Percentiles rank a stretch among this genome's conserved stretches.
Evolutionary conservation across 1,139 yeast species (phyloP).

Genomic region (Sugiyamaella grinbergsii): DNA sequence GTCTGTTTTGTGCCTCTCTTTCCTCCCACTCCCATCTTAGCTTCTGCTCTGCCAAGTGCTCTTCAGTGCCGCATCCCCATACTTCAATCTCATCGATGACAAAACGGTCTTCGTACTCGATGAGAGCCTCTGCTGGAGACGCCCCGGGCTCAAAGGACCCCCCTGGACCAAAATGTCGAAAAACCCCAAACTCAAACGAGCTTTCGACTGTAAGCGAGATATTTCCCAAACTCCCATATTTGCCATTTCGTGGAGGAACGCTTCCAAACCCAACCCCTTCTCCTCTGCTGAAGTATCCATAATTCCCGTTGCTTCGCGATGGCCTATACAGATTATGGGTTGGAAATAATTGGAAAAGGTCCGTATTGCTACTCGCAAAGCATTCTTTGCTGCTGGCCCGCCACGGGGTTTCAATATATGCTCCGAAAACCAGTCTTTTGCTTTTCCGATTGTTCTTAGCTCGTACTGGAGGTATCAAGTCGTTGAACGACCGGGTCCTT

Average conservation of each 20-base stretch:
- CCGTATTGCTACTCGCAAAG: constrained; percentile 58
- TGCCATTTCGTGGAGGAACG: constrained; percentile 44
- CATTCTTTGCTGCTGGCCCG: constrained; percentile 65
- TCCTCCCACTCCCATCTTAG: constrained; percentile 92
- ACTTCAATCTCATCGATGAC: constrained; percentile 77
- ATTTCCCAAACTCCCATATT: constrained; percentile 40
- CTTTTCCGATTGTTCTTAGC: constrained; percentile 26
- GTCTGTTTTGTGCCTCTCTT: constrained; percentile 77
- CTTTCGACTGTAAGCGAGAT: constrained; percentile 79
- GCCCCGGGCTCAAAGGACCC: constrained; percentile 47
- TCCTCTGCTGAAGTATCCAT: constrained; percentile 40
- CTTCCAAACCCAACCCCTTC: constrained; percentile 33
- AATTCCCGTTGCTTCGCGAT: constrained; percentile 33
- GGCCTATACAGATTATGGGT: constrained; percentile 58
- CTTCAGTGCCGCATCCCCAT: constrained; percentile 85
- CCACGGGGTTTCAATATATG: constrained; percentile 74
- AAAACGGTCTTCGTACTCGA: constrained; percentile 70
- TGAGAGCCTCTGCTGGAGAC: constrained; percentile 29
- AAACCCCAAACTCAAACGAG: constrained; percentile 76
- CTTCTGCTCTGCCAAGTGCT: constrained; percentile 73
- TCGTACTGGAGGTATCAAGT: constrained; percentile 33
- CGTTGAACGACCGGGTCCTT: constrained; percentile 31
- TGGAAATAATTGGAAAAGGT: constrained; percentile 68
- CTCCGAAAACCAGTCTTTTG: constrained; percentile 57
- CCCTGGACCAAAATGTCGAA: constrained; percentile 65